Evolutionary conservation across 2,329 filamentous ascomycete species (phyloP).

Genomic region (Lachnellula hyalina): DNA sequence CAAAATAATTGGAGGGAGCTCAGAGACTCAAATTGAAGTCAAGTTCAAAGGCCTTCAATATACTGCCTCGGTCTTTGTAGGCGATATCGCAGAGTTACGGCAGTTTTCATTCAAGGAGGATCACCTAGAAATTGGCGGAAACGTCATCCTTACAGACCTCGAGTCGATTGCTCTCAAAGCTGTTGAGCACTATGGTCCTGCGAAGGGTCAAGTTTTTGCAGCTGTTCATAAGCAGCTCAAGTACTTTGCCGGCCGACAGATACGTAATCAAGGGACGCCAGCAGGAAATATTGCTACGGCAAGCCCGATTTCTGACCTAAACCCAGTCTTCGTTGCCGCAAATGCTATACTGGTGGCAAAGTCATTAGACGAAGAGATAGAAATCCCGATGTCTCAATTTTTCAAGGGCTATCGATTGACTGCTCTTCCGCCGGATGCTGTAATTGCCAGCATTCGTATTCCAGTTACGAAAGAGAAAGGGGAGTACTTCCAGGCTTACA

Average conservation of each 20-base stretch:
- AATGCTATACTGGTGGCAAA: constrained; percentile 78
- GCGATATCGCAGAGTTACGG: constrained; percentile 84
- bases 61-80: constrained; percentile 82
- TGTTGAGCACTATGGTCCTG: constrained; percentile 67
- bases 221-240: constrained; percentile 90
- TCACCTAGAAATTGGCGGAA: constrained; percentile 86
- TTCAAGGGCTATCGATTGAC: constrained; percentile 90
- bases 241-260: constrained; percentile 92
- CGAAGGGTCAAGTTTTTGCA: constrained; percentile 66
- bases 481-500: constrained; percentile 86
- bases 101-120: constrained; percentile 77
- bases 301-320: constrained; percentile 93
- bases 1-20: constrained; percentile 93
- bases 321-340: constrained; percentile 86
- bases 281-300: constrained; percentile 93
- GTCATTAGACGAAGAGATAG: constrained; percentile 64
- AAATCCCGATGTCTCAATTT: constrained; percentile 89
- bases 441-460: constrained; percentile 84
- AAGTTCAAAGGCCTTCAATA: constrained; percentile 97
- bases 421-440: constrained; percentile 71
- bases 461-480: constrained; percentile 68
- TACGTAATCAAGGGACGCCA: constrained; percentile 65
- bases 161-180: constrained; percentile 80
- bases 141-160: constrained; percentile 86
- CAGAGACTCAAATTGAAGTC: constrained; percentile 96